Conservation (phyloP, 306 rosid genomes). For the Cucumis melo region DNA sequence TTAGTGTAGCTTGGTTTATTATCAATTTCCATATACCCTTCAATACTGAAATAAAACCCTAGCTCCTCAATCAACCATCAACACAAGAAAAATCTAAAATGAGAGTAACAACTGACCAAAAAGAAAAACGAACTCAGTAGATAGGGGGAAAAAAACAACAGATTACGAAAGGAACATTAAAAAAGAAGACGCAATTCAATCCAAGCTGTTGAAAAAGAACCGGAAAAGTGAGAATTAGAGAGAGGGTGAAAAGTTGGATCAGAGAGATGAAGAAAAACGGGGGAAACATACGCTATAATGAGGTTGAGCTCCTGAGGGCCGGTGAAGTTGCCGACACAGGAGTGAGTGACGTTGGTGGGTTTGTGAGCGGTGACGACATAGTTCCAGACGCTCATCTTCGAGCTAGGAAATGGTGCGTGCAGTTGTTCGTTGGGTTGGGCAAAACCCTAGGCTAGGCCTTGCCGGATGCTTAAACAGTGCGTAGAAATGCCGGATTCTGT, state of each 20-base stretch:
- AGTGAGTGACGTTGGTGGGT: conserved; percentile 89
- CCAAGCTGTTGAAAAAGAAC: not conserved
- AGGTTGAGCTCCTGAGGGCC: conserved; percentile 91
- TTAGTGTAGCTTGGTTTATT: not conserved
- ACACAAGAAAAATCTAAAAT: not conserved
- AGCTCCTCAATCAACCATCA: not conserved
- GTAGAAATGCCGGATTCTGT: too few relatives aligned
- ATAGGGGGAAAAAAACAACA: not conserved
- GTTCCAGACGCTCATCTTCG: conserved; percentile 89
- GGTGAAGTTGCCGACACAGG: conserved; percentile 98
- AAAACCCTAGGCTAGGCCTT: not conserved
- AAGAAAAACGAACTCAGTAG: not conserved
- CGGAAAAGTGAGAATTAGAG: not conserved
- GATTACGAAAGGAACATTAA: not conserved
- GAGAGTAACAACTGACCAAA: not conserved
- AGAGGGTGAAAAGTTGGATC: not conserved
- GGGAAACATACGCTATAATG: conserved; percentile 50
- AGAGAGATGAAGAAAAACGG: not conserved
- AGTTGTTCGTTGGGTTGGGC: not conserved
- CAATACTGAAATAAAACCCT: not conserved
- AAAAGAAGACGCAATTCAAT: not conserved
- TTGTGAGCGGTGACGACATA: conserved; percentile 96
- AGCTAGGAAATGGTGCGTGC: not conserved
- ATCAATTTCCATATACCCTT: not conserved
- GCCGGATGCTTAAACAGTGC: not conserved